These are phyloP conservation scores for Podospora pseudocomata DNA, from an alignment of 495 filamentous ascomycete species.

Conservation along the genomic window DNA sequence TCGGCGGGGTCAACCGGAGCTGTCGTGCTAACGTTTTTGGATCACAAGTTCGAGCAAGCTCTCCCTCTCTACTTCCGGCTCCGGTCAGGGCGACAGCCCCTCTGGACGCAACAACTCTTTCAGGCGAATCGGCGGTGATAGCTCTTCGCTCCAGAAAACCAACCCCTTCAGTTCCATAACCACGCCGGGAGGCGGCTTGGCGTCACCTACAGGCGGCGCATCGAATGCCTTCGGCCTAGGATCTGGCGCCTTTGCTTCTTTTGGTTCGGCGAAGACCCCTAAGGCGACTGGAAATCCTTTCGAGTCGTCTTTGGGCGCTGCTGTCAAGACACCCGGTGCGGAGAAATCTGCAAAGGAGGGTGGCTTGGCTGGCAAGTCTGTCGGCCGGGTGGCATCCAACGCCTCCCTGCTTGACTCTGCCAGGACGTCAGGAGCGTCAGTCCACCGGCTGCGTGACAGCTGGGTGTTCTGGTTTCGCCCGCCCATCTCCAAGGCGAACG, in stretches of 20 bases:
- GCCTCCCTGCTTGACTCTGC: conserved; percentile 40
- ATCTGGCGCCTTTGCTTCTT: conserved; percentile 93
- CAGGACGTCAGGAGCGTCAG: conserved; percentile 28
- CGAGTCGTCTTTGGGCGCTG: conserved; percentile 62
- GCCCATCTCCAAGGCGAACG: conserved; percentile 79
- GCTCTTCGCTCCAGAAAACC: conserved; percentile 70
- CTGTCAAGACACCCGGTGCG: conserved; percentile 59
- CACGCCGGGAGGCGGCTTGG: conserved; percentile 66
- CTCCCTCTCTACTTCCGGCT: conserved; percentile 71
- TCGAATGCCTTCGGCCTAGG: conserved; percentile 93
- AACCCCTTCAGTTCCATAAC: conserved; percentile 80
- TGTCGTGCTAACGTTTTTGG: conserved; percentile 14
- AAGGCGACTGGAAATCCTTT: conserved; percentile 82
- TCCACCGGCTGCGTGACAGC: conserved; percentile 70
- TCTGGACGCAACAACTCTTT: conserved; percentile 61
- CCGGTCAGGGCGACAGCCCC: conserved; percentile 57
- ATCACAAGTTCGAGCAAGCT: conserved; percentile 73
- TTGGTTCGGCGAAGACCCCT: conserved; percentile 81
- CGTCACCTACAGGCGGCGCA: conserved; percentile 80
- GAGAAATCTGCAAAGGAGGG: conserved; percentile 54
- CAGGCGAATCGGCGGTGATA: conserved; percentile 74
- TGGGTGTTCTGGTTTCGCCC: conserved; percentile 98
- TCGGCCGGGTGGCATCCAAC: conserved; percentile 39
- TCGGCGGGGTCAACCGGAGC: conserved; percentile 3
- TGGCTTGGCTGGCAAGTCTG: conserved; percentile 42